These are phyloP conservation scores for Chrysoporthe cubensis DNA, from an alignment of 2,329 filamentous ascomycete species.

Conservation along the genomic window DNA sequence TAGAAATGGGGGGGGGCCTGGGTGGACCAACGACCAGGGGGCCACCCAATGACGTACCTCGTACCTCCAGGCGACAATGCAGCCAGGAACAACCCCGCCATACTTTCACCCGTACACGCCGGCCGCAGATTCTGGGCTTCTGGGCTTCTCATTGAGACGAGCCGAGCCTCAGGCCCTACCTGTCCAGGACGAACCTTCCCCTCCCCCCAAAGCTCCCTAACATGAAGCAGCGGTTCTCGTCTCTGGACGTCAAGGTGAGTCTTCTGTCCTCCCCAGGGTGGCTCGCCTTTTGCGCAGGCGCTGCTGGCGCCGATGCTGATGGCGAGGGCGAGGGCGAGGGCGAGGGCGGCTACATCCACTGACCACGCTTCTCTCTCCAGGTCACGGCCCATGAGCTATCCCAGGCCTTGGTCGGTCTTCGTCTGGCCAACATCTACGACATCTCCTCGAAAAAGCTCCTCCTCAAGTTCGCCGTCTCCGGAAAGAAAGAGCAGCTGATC, in stretches of 20 bases:
- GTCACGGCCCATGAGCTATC: slow-evolving; percentile 95
- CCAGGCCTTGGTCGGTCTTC: slow-evolving; percentile 72
- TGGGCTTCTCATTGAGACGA: too few species aligned
- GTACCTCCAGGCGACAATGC: too few species aligned
- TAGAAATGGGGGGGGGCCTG: not conserved
- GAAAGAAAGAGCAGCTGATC: slow-evolving; percentile 85
- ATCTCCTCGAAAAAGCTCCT: slow-evolving; percentile 94
- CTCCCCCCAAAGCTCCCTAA: slow-evolving; percentile 31
- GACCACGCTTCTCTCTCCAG: slow-evolving; percentile 47
- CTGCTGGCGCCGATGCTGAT: not conserved
- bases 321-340: not conserved
- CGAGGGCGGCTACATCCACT: not conserved
- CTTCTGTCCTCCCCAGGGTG: not conserved
- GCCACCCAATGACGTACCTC: too few species aligned
- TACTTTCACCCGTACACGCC: too few species aligned
- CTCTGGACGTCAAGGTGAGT: slow-evolving; percentile 72
- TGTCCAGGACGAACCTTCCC: not conserved
- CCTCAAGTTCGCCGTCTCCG: slow-evolving; percentile 90
- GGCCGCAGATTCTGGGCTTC: too few species aligned
- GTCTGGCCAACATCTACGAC: slow-evolving; percentile 94
- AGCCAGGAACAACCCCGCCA: too few species aligned
- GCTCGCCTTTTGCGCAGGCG: not conserved
- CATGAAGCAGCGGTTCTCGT: slow-evolving; percentile 82
- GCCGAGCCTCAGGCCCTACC: not conserved
- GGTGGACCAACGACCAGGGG: too few species aligned